Evolutionary conservation across 2,329 filamentous ascomycete species (phyloP), one percentile per base, ranked within the genome.

Genomic region (Clonostachys solani): DNA sequence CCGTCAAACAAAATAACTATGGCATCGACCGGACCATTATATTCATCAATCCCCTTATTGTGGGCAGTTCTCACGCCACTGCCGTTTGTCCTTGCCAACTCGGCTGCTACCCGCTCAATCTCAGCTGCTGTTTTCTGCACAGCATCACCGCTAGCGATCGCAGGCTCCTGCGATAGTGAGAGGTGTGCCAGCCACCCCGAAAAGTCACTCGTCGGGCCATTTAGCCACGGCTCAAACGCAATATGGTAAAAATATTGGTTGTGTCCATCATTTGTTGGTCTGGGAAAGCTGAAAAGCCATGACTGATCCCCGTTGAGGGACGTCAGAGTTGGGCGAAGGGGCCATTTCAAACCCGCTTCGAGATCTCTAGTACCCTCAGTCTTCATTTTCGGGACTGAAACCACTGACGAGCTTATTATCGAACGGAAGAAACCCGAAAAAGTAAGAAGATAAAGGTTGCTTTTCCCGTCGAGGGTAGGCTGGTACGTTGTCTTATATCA

Each of bases 231-330:
- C 13, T 67, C 64, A 13, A 56, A 56, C 12, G 61, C 59, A 6
- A 67, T 45, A 38, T 67, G 64, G 44, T 57, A 65, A 49, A 57
- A 66, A 2, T 46, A 50, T 42, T 57, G 59, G 5, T 49, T 40
- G 3, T 41, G 46, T 12, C 49, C 53, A 13, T 62, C 60, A 12
- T 46, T 34, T 10, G 44, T 40, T 4, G 61, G 62, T 6, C 57
- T 56, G 3, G 62, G 62, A 37, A 66, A 58, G 7, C 62, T 65
- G 33, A 66, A 47, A 3, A 67, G 50, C 64, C 64, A 67, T 33
- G 61, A 60, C 15, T 60, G 60, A 42, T 67, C 63, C 6, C 62
- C 63, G 44, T 67, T 67, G 7, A 66, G 50, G 8, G 54, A 58
- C 1, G 63, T 65, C 15, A 64, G 42, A 7, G 63, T 50, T 0